Evolutionary conservation across 306 rosid genomes (phyloP), one percentile per base, ranked within the genome.

Genomic region (Hylodesmum podocarpum): DNA sequence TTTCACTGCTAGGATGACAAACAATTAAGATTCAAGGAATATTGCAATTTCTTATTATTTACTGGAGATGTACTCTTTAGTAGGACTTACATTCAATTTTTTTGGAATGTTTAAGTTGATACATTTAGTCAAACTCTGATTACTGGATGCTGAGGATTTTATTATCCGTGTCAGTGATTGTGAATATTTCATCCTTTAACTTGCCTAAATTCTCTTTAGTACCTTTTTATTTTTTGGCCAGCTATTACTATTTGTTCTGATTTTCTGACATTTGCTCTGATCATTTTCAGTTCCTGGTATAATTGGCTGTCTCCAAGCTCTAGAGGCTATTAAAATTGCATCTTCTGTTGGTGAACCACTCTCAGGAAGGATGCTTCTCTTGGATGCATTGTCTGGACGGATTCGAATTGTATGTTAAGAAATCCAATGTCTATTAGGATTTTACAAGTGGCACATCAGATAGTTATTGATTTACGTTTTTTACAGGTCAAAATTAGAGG

Each of bases 291-390:
- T 95, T 88, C 99, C 97, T 43, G 99, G 99, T 75, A 80, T 92
- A 79, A 95, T 95, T 51, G 99, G 99, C 41, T 90, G 99, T 84
- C 93, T 95, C 47, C 96, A 95, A 89, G 97, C 99, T 82, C 89
- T 95, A 4, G 99, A 95, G 86, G 97, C 97, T 59, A 92, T 95
- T 83, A 95, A 95, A 84, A 83, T 95, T 59, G 97, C 97, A 43
- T 77, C 97, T 77, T 87, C 68, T n/a, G 81, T 95, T 80, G 99
- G 97, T 18, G 97, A 95, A 78, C 89, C 97, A 53, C 97, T 95
- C 75, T 85, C 97, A 2, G 92, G 89, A 81, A 84, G 96, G 80
- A 95, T 95, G 97, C 96, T 95, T 90, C 88, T 95, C 58, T 81
- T 95, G 73, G 97, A 95, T 86, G 95, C 97, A 28, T 79, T 92